phyloP scores from a whole-genome alignment of 2,329 filamentous ascomycete genomes.

The Microthyrium microscopicum region DNA sequence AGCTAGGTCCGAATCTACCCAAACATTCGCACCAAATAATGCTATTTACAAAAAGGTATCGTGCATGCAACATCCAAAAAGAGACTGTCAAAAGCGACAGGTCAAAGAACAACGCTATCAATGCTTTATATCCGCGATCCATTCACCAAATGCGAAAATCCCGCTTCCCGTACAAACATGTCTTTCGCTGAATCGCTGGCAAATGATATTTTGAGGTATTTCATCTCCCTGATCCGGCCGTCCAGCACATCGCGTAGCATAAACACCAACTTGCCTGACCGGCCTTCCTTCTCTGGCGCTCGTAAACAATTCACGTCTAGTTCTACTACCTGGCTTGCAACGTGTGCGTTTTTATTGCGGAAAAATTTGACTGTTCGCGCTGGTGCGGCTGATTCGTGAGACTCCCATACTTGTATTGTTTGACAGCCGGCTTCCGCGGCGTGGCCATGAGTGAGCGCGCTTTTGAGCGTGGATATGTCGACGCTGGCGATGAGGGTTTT shows the following conservation, averaged over 20 bases:
- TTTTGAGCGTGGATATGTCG: conserved; percentile 7
- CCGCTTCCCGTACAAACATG: conserved; percentile 2
- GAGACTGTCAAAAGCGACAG: too few relatives aligned
- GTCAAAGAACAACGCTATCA: too few relatives aligned
- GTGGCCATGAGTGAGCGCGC: conserved; percentile 6
- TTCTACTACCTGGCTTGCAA: conserved; percentile 4
- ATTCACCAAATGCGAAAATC: too few relatives aligned
- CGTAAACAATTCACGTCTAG: conserved; percentile 3
- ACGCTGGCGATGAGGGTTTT: conserved; percentile 2
- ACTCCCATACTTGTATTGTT: conserved; percentile 7
- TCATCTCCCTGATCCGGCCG: conserved; percentile 4
- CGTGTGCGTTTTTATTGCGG: conserved; percentile 7
- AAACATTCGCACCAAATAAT: too few relatives aligned
- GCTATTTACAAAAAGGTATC: too few relatives aligned
- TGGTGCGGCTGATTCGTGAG: not conserved
- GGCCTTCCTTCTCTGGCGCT: conserved; percentile 1
- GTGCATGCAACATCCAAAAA: too few relatives aligned
- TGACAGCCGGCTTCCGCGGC: conserved; percentile 3
- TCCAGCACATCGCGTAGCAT: conserved; percentile 5
- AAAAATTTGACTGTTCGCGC: conserved; percentile 4
- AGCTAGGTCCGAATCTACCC: too few relatives aligned
- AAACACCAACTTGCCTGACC: conserved; percentile 4
- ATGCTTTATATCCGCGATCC: too few relatives aligned
- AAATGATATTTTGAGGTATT: conserved; percentile 8
- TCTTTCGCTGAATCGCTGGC: conserved; percentile 2